phyloP scores from a whole-genome alignment of 805 yeast species.

The Ogataea saltuana region DNA sequence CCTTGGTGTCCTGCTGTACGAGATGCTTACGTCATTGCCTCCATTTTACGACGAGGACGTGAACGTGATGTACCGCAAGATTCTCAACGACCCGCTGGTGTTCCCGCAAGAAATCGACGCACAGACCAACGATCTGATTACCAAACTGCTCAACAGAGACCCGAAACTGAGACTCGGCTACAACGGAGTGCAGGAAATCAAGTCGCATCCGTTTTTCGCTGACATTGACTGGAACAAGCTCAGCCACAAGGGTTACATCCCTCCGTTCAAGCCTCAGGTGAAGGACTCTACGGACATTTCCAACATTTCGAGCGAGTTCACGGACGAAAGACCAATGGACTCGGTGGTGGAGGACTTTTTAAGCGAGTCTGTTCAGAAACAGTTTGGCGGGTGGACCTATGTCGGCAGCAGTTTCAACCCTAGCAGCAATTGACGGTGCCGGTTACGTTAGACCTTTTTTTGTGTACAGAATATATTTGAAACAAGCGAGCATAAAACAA shows the following conservation, averaged over 20 bases:
- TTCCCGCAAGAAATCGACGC: conserved; percentile 88
- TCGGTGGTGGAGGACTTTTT: conserved; percentile 91
- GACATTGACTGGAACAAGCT: conserved; percentile 89
- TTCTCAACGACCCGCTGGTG: conserved; percentile 80
- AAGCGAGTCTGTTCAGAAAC: conserved; percentile 94
- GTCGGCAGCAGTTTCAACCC: conserved; percentile 51
- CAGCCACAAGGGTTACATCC: conserved; percentile 82
- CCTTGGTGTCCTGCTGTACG: conserved; percentile 87
- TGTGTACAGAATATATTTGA: background rate
- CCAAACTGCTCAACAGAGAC: conserved; percentile 77
- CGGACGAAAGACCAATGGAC: conserved; percentile 90
- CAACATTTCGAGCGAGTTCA: conserved; percentile 89
- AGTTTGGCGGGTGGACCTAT: conserved; percentile 99
- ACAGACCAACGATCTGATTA: conserved; percentile 79
- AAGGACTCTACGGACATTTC: conserved; percentile 84
- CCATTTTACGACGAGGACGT: conserved; percentile 96
- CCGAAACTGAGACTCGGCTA: conserved; percentile 76
- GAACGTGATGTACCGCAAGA: conserved; percentile 90
- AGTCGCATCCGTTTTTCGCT: conserved; percentile 79
- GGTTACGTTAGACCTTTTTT: background rate
- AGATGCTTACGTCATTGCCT: conserved; percentile 95
- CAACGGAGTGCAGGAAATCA: conserved; percentile 82
- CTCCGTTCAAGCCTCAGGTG: conserved; percentile 94
- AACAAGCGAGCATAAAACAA: background rate
- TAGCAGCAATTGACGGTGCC: conserved; percentile 10